Base-by-base conservation (phyloP, 805 yeast species). In the Schizosaccharomyces cryophilus region DNA sequence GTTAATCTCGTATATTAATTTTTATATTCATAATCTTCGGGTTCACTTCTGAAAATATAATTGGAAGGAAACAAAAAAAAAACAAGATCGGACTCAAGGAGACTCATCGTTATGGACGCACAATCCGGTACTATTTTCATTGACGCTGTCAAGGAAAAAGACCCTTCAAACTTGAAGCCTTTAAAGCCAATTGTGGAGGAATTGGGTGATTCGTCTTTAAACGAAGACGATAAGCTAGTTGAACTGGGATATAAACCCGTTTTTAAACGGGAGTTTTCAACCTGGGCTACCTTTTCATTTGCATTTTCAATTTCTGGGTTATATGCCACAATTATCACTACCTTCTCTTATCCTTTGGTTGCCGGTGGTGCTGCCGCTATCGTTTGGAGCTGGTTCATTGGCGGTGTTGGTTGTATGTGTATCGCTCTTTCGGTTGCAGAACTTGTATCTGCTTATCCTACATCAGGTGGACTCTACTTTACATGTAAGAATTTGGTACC, bases 221-320 rank as follows among this genome's bases (percentile, higher is more conserved):
- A 45, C 17, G 60, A 56, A 40, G 42, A 56, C 42, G 29, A 35
- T 6, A n/a, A 21, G 13, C 19, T 56, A 19, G 45, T 21, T 26
- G 47, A 56, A 40, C 15, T 56, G 60, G 60, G 60, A 38, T 56
- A 56, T 17, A 56, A 56, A 35, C 60, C 60, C 7, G 60, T 56
- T 64, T 73, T 82, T 63, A 72, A 69, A 63, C 76, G 87, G 68
- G 76, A 74, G 59, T 82, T 80, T 70, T 74, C 78, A n/a, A 75
- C 80, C 62, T 65, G 80, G 58, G 80, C 82, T 58, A 82, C 83
- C 11, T 81, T 78, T 65, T 82, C 84, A 3, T 80, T 80, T 64
- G 84, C 84, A 3, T 76, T 80, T 54, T 78, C 83, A 35, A 80
- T 81, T 64, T 81, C 83, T 69, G 85, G 85, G 21, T 72, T 81